A percentile compares a stretch with the other conserved stretches of the same genome.
These are phyloP conservation scores for Penicillium brevicompactum DNA, from an alignment of 2,329 filamentous ascomycete species.

Conservation along the genomic window DNA sequence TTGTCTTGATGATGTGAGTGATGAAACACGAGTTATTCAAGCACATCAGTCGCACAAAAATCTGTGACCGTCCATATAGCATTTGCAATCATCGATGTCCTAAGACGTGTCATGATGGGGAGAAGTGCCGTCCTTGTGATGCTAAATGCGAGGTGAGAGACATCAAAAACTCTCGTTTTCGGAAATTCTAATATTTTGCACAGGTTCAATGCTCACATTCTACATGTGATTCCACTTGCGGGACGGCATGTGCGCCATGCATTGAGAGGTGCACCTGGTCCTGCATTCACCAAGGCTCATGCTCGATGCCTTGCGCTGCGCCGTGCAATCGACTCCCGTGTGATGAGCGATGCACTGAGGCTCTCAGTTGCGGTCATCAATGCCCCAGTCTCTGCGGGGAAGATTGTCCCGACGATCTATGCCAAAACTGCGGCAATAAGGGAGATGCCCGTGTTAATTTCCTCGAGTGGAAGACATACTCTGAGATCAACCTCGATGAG, in stretches of 20 bases:
- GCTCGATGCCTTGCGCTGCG: constrained; percentile 16
- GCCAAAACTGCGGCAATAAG: constrained; percentile 13
- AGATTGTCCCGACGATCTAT: constrained; percentile 9
- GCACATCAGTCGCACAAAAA: constrained; percentile 6
- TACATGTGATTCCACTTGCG: constrained; percentile 2
- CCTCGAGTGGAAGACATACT: constrained; percentile 5
- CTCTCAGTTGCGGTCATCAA: constrained; percentile 7
- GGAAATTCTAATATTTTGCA: not conserved
- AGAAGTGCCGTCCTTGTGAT: constrained; percentile 7
- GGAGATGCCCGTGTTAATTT: constrained; percentile 13
- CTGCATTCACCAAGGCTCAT: constrained; percentile 1
- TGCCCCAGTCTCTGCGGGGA: constrained; percentile 14
- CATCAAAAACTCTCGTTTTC: not conserved
- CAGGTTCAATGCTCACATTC: constrained; percentile 14
- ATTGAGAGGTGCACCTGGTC: constrained; percentile 13
- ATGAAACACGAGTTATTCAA: not conserved
- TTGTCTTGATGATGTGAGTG: not conserved
- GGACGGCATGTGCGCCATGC: constrained; percentile 11
- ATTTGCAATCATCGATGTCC: constrained; percentile 11
- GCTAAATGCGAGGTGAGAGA: constrained; percentile 15
- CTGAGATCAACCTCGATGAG: constrained; percentile 14
- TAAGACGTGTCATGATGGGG: constrained; percentile 2
- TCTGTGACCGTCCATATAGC: constrained; percentile 7
- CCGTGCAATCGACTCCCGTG: constrained; percentile 14
- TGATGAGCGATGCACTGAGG: constrained; percentile 5